Conservation (phyloP, 1,139 yeast genomes). For the Diutina pseudorugosa region DNA sequence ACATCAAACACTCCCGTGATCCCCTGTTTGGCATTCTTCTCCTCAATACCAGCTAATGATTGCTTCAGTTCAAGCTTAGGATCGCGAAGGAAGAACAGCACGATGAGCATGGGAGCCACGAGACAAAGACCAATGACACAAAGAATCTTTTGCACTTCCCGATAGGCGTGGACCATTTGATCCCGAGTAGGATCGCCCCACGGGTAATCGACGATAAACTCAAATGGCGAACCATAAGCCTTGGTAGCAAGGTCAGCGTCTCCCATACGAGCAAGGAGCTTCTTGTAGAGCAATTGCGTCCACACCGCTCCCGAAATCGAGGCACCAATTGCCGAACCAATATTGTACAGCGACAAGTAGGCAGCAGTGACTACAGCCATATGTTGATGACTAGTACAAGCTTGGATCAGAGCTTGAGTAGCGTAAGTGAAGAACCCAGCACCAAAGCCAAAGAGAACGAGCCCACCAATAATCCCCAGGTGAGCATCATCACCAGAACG, state of each 20-base stretch:
- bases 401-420: neutral
- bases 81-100: neutral
- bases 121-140: conserved; percentile 1
- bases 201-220: conserved; percentile 14
- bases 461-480: conserved; percentile 3
- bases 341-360: neutral
- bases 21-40: neutral
- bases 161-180: conserved; percentile 13
- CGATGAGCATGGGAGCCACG: neutral
- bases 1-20: neutral
- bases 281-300: conserved; percentile 7
- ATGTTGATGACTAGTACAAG: conserved; percentile 2
- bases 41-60: neutral
- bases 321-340: conserved; percentile 1
- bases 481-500: neutral
- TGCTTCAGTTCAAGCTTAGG: neutral
- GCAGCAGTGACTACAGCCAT: conserved; percentile 4
- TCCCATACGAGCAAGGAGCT: conserved; percentile 13
- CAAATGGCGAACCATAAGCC: conserved; percentile 20
- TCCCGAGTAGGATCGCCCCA: conserved; percentile 25
- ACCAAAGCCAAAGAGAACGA: neutral
- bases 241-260: conserved; percentile 11
- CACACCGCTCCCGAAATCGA: conserved; percentile 4
- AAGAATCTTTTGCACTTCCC: neutral
- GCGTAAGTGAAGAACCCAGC: conserved; percentile 3